phyloP scores from a whole-genome alignment of 2,329 filamentous ascomycete species.

The Tolypocladium guangdongense region DNA sequence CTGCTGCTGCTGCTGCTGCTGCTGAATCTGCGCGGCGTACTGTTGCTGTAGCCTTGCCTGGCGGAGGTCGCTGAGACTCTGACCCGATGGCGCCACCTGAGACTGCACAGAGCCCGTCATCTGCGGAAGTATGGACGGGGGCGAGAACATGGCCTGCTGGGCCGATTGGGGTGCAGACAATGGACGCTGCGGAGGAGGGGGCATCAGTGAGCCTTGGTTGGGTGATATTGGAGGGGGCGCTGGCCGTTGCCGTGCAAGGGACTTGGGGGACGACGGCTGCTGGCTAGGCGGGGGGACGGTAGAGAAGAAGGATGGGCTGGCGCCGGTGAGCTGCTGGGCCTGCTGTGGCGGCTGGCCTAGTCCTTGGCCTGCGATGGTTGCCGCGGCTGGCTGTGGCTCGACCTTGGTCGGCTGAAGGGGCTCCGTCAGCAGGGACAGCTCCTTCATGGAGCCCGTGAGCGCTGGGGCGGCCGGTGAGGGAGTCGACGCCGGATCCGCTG shows the following conservation, averaged over 20 bases:
- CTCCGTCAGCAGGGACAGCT: slow-evolving; percentile 41
- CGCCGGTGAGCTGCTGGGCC: slow-evolving; percentile 38
- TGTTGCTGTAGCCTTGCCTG: slow-evolving; percentile 56
- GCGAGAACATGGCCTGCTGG: slow-evolving; percentile 60
- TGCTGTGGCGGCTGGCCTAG: slow-evolving; percentile 11
- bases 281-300: slow-evolving; percentile 29
- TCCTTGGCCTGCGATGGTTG: not conserved
- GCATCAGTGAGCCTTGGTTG: slow-evolving; percentile 54
- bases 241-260: slow-evolving; percentile 52
- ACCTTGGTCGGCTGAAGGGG: slow-evolving; percentile 41
- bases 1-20: slow-evolving; percentile 31
- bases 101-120: slow-evolving; percentile 60
- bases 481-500: slow-evolving; percentile 7
- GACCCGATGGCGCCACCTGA: slow-evolving; percentile 60
- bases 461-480: slow-evolving; percentile 10
- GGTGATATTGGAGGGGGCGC: slow-evolving; percentile 53
- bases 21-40: slow-evolving; percentile 37
- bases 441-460: slow-evolving; percentile 47
- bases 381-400: slow-evolving; percentile 18
- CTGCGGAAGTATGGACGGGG: slow-evolving; percentile 70
- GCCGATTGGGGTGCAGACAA: slow-evolving; percentile 80
- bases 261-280: slow-evolving; percentile 20
- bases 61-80: slow-evolving; percentile 64
- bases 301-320: slow-evolving; percentile 48
- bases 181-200: slow-evolving; percentile 66